A percentile compares a stretch with the other conserved stretches of the same genome.
Evolutionary conservation across 805 yeast genomes (phyloP).

Genomic region (Clavispora asparagi): DNA sequence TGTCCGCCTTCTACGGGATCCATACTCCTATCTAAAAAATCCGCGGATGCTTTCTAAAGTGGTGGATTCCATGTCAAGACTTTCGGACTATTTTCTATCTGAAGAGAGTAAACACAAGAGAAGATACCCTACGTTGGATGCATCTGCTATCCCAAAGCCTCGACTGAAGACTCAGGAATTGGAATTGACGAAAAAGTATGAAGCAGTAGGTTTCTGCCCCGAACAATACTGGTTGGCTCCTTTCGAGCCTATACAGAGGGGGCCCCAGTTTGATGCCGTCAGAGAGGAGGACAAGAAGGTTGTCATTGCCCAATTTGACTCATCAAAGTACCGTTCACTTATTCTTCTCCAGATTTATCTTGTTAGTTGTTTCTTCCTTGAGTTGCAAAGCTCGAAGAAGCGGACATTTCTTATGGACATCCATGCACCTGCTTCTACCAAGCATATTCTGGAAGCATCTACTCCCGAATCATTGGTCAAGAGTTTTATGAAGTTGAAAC

Average conservation of each 20-base stretch:
- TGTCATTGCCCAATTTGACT: conserved; percentile 21
- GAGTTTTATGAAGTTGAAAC: conserved; percentile 21
- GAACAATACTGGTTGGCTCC: conserved; percentile 32
- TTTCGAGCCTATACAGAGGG: conserved; percentile 20
- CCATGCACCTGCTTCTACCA: conserved; percentile 24
- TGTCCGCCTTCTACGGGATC: conserved; percentile 30
- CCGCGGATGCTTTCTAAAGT: conserved; percentile 16
- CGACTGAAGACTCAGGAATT: conserved; percentile 11
- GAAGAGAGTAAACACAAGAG: conserved; percentile 24
- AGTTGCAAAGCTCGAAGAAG: conserved; percentile 21
- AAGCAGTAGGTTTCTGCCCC: conserved; percentile 23
- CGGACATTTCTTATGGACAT: conserved; percentile 15
- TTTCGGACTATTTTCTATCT: conserved; percentile 24
- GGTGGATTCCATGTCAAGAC: conserved; percentile 21
- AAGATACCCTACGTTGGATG: conserved; percentile 15
- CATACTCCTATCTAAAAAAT: conserved; percentile 25
- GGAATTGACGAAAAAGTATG: conserved; percentile 16
- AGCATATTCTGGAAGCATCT: conserved; percentile 33
- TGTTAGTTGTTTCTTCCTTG: conserved; percentile 25
- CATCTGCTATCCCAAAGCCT: conserved; percentile 10
- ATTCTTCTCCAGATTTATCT: conserved; percentile 28
- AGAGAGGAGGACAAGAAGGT: conserved; percentile 20
- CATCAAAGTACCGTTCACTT: conserved; percentile 21
- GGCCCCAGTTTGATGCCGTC: conserved; percentile 12
- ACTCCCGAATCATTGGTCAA: conserved; percentile 20